Conservation (phyloP, 1,139 yeast genomes). For the Yamadazyma oceani region DNA sequence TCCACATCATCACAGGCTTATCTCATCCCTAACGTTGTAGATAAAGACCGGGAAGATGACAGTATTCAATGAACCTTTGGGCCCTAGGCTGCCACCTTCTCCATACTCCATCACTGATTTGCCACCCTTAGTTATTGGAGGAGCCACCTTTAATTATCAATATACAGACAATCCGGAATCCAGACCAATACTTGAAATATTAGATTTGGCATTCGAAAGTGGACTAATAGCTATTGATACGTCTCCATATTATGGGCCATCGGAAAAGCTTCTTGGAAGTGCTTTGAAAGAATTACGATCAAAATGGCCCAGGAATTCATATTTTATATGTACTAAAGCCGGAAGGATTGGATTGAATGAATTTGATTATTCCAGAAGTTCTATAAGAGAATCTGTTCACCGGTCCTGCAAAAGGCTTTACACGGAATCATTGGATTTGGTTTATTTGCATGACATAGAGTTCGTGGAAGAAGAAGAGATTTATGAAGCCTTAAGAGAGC, state of each 20-base stretch:
- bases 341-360: constrained; percentile 69
- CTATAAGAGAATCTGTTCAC: constrained; percentile 60
- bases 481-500: constrained; percentile 61
- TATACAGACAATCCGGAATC: constrained; percentile 66
- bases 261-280: constrained; percentile 71
- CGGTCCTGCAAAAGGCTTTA: constrained; percentile 66
- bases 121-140: constrained; percentile 75
- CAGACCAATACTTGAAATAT: constrained; percentile 57
- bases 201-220: constrained; percentile 57
- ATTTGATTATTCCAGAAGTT: constrained; percentile 69
- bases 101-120: constrained; percentile 30
- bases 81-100: constrained; percentile 14
- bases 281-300: constrained; percentile 49
- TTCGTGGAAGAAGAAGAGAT: constrained; percentile 61
- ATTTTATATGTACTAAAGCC: constrained; percentile 81
- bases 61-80: constrained; percentile 16
- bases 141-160: constrained; percentile 81
- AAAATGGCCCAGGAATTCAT: constrained; percentile 57
- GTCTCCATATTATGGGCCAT: constrained; percentile 90
- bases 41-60: not conserved
- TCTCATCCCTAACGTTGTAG: not conserved
- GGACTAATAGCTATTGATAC: constrained; percentile 86
- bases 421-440: constrained; percentile 71
- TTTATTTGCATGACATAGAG: constrained; percentile 88
- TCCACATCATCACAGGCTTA: not conserved